phyloP scores from a whole-genome alignment of 495 filamentous ascomycete species.

The Pseudomonodictys pantanalensis region DNA sequence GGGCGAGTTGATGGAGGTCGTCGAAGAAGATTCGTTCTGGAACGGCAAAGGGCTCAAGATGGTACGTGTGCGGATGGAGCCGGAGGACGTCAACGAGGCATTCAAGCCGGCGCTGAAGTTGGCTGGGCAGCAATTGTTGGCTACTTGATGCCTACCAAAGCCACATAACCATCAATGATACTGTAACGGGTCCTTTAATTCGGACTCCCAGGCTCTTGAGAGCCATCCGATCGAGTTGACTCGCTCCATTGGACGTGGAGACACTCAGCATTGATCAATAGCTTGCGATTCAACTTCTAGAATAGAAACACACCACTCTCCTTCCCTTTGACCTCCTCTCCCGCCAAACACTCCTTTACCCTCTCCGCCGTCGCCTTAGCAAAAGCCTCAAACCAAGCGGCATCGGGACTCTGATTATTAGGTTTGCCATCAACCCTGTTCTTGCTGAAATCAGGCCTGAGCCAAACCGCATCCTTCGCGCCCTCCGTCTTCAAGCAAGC shows the following conservation, averaged over 20 bases:
- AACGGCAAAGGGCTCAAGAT: slow-evolving; percentile 46
- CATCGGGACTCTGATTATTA: background rate
- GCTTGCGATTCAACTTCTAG: background rate
- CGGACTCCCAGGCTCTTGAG: background rate
- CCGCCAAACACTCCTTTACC: background rate
- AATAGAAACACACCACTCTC: background rate
- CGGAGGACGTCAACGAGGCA: slow-evolving; percentile 44
- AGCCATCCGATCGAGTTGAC: background rate
- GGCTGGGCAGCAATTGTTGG: slow-evolving; percentile 9
- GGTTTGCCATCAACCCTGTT: slow-evolving; percentile 1
- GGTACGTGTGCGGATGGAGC: slow-evolving; percentile 49
- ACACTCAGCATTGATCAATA: background rate
- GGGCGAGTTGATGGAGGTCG: slow-evolving; percentile 41
- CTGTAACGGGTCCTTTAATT: background rate
- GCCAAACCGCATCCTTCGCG: slow-evolving; percentile 37
- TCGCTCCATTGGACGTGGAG: background rate
- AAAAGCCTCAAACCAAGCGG: background rate
- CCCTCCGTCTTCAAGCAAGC: slow-evolving; percentile 29
- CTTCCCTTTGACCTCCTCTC: background rate
- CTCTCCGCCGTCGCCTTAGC: background rate
- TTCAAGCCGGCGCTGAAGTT: slow-evolving; percentile 35
- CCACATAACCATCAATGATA: background rate
- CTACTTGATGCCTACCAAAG: background rate
- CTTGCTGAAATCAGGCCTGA: slow-evolving; percentile 38
- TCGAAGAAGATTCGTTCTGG: slow-evolving; percentile 39